Percentiles rank a stretch among this genome's conserved stretches.
Evolutionary conservation across 345 rosid species (phyloP).

Genomic region (Syzygium grande): DNA sequence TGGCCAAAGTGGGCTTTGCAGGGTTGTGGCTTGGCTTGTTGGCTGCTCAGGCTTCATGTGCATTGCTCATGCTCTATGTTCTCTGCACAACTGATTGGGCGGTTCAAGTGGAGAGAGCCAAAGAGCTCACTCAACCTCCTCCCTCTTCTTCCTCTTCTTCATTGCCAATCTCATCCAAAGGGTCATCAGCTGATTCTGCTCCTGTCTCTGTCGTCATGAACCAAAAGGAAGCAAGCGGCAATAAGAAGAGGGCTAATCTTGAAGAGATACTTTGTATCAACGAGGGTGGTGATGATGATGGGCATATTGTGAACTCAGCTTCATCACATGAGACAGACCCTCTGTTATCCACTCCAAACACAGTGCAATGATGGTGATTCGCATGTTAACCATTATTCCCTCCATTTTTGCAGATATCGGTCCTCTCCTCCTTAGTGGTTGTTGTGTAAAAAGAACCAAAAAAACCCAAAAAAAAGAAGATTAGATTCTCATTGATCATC

Average conservation of each 20-base stretch:
- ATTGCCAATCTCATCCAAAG: conserved; percentile 8
- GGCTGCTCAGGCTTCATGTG: conserved; percentile 93
- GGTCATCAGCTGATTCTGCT: background rate
- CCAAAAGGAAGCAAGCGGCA: conserved; percentile 4
- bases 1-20: conserved; percentile 59
- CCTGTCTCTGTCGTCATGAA: background rate
- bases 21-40: conserved; percentile 91
- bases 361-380: background rate
- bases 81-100: conserved; percentile 71
- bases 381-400: background rate
- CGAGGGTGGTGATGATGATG: background rate
- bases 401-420: background rate
- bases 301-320: background rate
- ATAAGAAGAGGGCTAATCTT: conserved; percentile 13
- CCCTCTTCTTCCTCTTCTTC: background rate
- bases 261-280: conserved; percentile 27
- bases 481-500: conserved; percentile 1
- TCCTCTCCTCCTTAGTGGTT: background rate
- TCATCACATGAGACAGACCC: conserved; percentile 29
- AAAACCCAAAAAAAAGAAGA: background rate
- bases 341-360: conserved; percentile 18
- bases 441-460: background rate
- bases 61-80: conserved; percentile 60
- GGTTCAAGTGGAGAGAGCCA: conserved; percentile 63
- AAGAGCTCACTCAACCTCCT: conserved; percentile 42